phyloP scores from a whole-genome alignment of 2,329 filamentous ascomycete species.

The Neofusicoccum sp. region DNA sequence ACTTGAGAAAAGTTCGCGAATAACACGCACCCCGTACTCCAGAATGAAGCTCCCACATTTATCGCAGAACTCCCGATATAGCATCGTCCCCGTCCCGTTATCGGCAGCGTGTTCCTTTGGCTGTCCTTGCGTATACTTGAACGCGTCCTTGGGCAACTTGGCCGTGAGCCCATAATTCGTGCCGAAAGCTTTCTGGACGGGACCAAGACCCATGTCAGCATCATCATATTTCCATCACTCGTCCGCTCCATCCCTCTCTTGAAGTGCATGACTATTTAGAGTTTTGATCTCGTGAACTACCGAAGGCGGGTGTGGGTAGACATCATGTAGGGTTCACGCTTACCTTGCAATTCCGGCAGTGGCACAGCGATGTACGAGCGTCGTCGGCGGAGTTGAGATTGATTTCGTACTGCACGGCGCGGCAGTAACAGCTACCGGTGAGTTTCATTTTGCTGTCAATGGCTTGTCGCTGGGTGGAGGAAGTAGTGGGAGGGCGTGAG shows the following conservation, averaged over 20 bases:
- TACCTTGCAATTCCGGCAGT: constrained; percentile 54
- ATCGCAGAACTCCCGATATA: constrained; percentile 54
- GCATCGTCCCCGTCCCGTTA: constrained; percentile 39
- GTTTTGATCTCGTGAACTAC: no score
- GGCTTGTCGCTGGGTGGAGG: neutral
- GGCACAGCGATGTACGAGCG: constrained; percentile 53
- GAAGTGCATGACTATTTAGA: neutral
- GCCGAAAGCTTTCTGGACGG: constrained; percentile 55
- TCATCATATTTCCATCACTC: no score
- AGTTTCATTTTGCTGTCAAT: constrained; percentile 21
- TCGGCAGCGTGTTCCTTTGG: constrained; percentile 46
- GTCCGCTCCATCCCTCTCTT: no score
- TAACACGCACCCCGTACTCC: constrained; percentile 45
- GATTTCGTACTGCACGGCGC: constrained; percentile 47
- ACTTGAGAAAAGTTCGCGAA: no score
- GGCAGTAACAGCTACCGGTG: constrained; percentile 50
- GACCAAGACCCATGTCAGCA: no score
- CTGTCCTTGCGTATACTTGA: constrained; percentile 36
- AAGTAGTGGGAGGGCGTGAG: neutral
- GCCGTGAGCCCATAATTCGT: constrained; percentile 53
- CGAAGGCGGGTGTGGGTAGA: no score
- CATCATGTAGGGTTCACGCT: neutral
- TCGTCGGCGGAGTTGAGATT: constrained; percentile 45
- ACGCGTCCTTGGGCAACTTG: constrained; percentile 47
- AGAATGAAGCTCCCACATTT: constrained; percentile 52